Base-by-base conservation (phyloP, 2,329 filamentous ascomycete species). In the Aspergillus sp. region DNA sequence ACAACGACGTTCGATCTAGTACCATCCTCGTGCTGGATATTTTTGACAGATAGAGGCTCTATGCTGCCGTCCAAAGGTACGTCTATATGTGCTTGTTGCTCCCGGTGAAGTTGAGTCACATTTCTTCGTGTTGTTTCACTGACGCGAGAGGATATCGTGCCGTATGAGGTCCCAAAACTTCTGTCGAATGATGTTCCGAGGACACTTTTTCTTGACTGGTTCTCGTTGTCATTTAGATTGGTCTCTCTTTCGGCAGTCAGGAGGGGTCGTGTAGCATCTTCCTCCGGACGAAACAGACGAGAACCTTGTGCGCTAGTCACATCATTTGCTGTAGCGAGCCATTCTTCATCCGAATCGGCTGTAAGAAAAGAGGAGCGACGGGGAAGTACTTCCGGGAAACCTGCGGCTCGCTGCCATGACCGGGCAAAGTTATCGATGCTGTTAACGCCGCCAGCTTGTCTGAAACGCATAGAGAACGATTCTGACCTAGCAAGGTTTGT, bases 391-490 rank as follows among this genome's bases (percentile, higher is more conserved):
- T 97, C 93, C 64, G 87, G 85, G 75, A 98, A 98, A 58, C 85
- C 89, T 26, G 92, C 92, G 42, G 94, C 94, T 73, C 94, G 88
- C 76, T 94, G 91, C 90, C 92, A 96, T 68, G 91, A 96, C 61
- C 90, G 86, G 49, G 93, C 91, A 73, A 98, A 98, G 70, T 93
- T 96, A 71, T 95, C 89, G 69, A 98, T 90, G 75, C 91, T 96
- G 80, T 98, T 98, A 62, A 93, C 89, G 54, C 94, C 94, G 64
- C 94, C 95, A 52, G 91, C 88, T 61, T 96, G 88, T 65, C 77
- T 70, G 31, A 80, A 63, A 6, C 83, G 81, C 70, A 83, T 77
- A 9, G 77, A 75, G 52, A 79, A 70, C n/a, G 78, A 78, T 6
- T 74, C 75, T 31, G 71, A 72, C 59, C 71, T 73, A 50, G 36